Percentiles rank a stretch among this genome's conserved stretches.
Evolutionary conservation across 2,329 filamentous ascomycete genomes (phyloP).

Genomic region (Alternaria viburni): DNA sequence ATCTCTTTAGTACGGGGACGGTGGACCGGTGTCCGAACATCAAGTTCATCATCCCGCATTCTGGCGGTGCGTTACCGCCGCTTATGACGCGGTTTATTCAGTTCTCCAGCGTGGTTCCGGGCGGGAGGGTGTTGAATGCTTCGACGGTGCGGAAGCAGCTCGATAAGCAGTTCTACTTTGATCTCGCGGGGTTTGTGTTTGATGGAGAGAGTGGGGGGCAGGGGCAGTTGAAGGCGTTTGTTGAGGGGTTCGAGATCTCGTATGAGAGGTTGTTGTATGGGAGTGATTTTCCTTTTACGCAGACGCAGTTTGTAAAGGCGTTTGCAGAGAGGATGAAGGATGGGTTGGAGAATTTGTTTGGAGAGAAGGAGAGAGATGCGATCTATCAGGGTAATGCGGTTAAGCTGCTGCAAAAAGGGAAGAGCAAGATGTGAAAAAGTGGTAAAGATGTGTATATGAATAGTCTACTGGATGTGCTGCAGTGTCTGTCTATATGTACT

Average conservation of each 20-base stretch:
- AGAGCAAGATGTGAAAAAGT: neutral
- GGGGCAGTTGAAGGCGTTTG: constrained; percentile 57
- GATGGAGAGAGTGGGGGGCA: constrained; percentile 40
- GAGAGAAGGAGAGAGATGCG: constrained; percentile 41
- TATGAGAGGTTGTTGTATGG: constrained; percentile 58
- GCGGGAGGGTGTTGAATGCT: constrained; percentile 33
- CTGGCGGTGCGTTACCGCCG: constrained; percentile 55
- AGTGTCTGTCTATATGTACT: constrained; percentile 71
- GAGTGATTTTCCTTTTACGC: constrained; percentile 61
- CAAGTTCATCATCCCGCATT: constrained; percentile 57
- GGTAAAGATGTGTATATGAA: neutral
- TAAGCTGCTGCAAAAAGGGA: constrained; percentile 31
- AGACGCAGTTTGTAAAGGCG: constrained; percentile 43
- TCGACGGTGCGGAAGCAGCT: constrained; percentile 42
- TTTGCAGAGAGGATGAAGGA: constrained; percentile 52
- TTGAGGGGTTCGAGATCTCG: constrained; percentile 50
- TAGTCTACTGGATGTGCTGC: neutral
- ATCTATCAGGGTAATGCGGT: constrained; percentile 51
- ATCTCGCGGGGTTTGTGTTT: constrained; percentile 60
- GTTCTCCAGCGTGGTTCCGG: constrained; percentile 49
- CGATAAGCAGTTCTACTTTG: constrained; percentile 57
- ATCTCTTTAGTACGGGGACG: constrained; percentile 58
- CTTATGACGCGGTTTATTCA: constrained; percentile 54
- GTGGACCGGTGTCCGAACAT: constrained; percentile 55
- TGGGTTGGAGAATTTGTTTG: constrained; percentile 49